phyloP scores from a whole-genome alignment of 1,284 basidiomycete species.

The Apiotrichum gamsii region DNA sequence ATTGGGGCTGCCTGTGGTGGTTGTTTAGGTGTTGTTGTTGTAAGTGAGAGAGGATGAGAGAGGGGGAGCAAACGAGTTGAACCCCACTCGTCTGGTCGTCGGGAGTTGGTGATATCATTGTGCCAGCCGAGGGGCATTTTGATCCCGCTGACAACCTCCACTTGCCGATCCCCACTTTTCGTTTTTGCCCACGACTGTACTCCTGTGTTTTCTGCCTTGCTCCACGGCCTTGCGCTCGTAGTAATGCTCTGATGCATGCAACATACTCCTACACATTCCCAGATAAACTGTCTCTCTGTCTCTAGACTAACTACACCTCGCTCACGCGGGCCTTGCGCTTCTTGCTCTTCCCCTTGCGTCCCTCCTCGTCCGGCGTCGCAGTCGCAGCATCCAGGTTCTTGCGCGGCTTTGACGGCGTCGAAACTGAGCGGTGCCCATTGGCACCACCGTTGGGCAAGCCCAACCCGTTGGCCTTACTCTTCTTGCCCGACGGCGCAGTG shows the following conservation, averaged over 20 bases:
- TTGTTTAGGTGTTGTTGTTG: too few relatives aligned
- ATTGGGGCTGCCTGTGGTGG: constrained; percentile 51
- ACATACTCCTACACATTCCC: not conserved
- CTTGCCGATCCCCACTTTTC: too few relatives aligned
- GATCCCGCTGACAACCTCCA: too few relatives aligned
- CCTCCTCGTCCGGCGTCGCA: constrained; percentile 6
- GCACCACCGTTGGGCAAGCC: constrained; percentile 1
- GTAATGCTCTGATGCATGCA: too few relatives aligned
- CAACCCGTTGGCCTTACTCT: not conserved
- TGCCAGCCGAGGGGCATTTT: too few relatives aligned
- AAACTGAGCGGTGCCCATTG: constrained; percentile 5
- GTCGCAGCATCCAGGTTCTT: not conserved
- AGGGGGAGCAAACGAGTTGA: too few relatives aligned
- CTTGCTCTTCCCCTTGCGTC: constrained; percentile 15
- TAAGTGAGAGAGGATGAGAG: too few relatives aligned
- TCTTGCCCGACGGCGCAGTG: not conserved
- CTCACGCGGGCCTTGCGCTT: constrained; percentile 19
- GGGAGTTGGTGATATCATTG: too few relatives aligned
- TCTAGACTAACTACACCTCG: constrained; percentile 6
- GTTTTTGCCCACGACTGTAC: too few relatives aligned
- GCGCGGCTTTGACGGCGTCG: constrained; percentile 6
- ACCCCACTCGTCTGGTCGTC: too few relatives aligned
- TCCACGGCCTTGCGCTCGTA: too few relatives aligned
- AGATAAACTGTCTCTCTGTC: not conserved
- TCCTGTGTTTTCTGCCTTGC: too few relatives aligned